Percentiles rank a stretch among this genome's conserved stretches.
Conservation (phyloP, 495 filamentous ascomycete genomes). For the Cenococcum geophilum region DNA sequence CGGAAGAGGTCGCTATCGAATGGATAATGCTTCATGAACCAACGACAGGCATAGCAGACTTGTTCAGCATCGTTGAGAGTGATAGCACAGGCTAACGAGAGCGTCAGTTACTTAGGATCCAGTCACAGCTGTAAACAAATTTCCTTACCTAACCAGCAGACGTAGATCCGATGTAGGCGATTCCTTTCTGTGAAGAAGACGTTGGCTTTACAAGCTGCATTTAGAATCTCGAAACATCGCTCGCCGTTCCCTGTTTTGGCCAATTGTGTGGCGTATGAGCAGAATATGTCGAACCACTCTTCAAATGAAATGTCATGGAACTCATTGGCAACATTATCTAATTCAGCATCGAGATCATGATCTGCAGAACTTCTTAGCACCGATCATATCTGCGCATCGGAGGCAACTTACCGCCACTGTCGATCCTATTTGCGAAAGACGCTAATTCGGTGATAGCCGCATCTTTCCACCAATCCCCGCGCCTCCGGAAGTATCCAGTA, state of each 20-base stretch:
- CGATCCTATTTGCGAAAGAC: constrained; percentile 1
- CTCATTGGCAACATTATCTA: constrained; percentile 35
- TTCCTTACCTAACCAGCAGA: constrained; percentile 62
- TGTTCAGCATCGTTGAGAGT: constrained; percentile 72
- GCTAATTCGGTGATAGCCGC: background rate
- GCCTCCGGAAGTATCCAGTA: constrained; percentile 2
- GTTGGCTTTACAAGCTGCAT: constrained; percentile 64
- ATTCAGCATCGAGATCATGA: background rate
- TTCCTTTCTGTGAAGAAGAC: constrained; percentile 67
- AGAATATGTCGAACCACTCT: constrained; percentile 85
- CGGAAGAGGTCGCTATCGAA: constrained; percentile 80
- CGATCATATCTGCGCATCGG: background rate
- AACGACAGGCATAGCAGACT: constrained; percentile 59
- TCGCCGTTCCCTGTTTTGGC: constrained; percentile 53
- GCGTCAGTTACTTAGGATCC: constrained; percentile 24
- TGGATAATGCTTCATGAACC: constrained; percentile 80
- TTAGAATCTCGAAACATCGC: constrained; percentile 70
- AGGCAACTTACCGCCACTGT: background rate
- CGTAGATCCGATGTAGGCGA: constrained; percentile 56
- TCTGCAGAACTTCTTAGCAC: background rate
- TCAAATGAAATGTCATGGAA: constrained; percentile 76
- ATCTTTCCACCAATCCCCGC: background rate
- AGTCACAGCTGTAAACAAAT: constrained; percentile 27
- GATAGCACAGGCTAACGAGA: constrained; percentile 64
- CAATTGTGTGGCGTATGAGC: constrained; percentile 71